A percentile compares a stretch with the other conserved stretches of the same genome.
Conservation (phyloP, 2,329 filamentous ascomycete genomes). For the Venturia carpophila region DNA sequence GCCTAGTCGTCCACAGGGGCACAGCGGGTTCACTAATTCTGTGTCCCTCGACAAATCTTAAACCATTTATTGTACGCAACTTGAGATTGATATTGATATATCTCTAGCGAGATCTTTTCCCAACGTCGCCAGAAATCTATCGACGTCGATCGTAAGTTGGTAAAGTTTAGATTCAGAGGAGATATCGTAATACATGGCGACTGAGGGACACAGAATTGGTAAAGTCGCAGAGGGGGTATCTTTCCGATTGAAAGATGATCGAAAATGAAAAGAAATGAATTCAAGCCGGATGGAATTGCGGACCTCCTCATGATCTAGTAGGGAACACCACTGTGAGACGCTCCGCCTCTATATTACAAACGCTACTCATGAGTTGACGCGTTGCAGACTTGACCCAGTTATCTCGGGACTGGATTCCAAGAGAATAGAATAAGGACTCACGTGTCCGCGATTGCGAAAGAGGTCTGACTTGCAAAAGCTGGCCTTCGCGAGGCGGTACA, state of each 20-base stretch:
- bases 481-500: background rate
- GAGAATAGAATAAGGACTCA: background rate
- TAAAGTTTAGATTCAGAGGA: no score
- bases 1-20: background rate
- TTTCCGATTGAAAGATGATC: background rate
- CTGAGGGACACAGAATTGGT: no score
- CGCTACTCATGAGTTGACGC: background rate
- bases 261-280: background rate
- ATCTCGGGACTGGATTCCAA: background rate
- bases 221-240: no score
- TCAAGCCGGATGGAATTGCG: background rate
- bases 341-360: background rate
- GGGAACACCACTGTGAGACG: background rate
- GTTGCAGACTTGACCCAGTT: background rate
- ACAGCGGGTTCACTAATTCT: no score
- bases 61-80: no score
- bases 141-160: no score
- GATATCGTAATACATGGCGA: no score
- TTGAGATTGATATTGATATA: no score
- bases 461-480: background rate
- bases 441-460: background rate
- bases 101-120: no score
- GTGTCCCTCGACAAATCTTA: no score
- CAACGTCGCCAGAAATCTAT: no score
- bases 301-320: background rate